Evolutionary conservation across 768 basidiomycete genomes (phyloP), one percentile per base, ranked within the genome.

Genomic region (Tulasnella sp.): DNA sequence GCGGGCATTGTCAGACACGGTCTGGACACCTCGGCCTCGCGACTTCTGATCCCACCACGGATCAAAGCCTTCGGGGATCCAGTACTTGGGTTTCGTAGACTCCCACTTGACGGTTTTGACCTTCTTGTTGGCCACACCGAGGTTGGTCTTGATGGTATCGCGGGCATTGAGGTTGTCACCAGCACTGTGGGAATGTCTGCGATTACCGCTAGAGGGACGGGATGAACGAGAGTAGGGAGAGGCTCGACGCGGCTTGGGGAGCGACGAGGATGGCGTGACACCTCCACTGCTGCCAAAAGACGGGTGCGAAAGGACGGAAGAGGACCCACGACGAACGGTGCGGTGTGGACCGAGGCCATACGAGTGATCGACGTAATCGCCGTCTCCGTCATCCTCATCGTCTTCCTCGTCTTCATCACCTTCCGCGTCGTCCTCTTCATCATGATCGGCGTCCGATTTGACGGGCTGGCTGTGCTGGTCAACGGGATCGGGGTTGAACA

Each of bases 21-120:
- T 54, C 5, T 35, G 37, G 11, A 54, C 52, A 1, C 52, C 52
- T 27, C 52, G 52, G 29, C 52, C 52, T 40, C 52, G 11, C 0
- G 52, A 54, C 52, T 54, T 54, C 36, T 54, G 52, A 39, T 54
- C 52, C 52, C 52, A 54, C 36, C 37, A 54, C 5, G 52, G 52
- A 54, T 54, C 52, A 40, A 54, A 54, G 21, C 52, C 52, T 42
- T 54, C 52, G 25, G 52, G 52, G 19, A 54, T 40, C 52, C 52
- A 54, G 37, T 54, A 54, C 52, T 54, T 54, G 52, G 52, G 52
- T 40, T 54, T 54, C 21, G 52, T 54, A 27, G 34, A 37, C 23
- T 54, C 52, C 52, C 52, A 54, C 37, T 54, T 54, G 52, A 54
- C 52, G 3, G 52, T 27, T 31, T 54, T 54, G 52, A 40, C 52